These are phyloP conservation scores for Aspergillus eucalypticola DNA, from an alignment of 2,329 filamentous ascomycete genomes.

Conservation along the genomic window DNA sequence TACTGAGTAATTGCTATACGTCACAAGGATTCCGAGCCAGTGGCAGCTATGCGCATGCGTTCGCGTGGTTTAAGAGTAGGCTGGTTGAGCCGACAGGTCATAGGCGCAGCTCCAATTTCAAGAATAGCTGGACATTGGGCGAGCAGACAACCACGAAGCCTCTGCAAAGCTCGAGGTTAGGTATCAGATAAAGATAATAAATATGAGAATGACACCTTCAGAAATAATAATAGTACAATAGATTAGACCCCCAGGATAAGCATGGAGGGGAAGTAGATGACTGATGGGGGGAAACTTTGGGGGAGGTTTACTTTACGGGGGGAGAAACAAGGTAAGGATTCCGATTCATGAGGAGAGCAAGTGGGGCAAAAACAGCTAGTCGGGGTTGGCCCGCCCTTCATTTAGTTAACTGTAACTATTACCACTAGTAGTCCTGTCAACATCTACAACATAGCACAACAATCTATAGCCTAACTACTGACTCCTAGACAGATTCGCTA, in stretches of 20 bases:
- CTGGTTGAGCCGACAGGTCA: conserved; percentile 17
- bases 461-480: too few species aligned
- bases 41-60: conserved; percentile 6
- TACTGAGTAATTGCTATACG: not conserved
- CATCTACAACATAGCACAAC: too few species aligned
- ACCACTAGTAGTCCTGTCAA: too few species aligned
- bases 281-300: not conserved
- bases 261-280: not conserved
- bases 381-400: too few species aligned
- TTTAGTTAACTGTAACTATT: too few species aligned
- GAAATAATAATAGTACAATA: not conserved
- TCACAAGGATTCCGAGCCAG: not conserved
- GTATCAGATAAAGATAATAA: not conserved
- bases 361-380: too few species aligned
- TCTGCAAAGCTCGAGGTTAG: not conserved
- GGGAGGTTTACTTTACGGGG: not conserved
- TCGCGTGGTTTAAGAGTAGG: conserved; percentile 6
- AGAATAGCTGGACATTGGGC: conserved; percentile 19
- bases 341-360: too few species aligned
- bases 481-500: too few species aligned
- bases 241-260: too few species aligned
- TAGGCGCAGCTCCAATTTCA: conserved; percentile 17
- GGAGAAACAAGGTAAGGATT: too few species aligned
- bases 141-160: conserved; percentile 1
- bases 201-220: not conserved